These are phyloP conservation scores for Gelatoporia subvermispora DNA, from an alignment of 768 basidiomycete genomes.

Conservation along the genomic window DNA sequence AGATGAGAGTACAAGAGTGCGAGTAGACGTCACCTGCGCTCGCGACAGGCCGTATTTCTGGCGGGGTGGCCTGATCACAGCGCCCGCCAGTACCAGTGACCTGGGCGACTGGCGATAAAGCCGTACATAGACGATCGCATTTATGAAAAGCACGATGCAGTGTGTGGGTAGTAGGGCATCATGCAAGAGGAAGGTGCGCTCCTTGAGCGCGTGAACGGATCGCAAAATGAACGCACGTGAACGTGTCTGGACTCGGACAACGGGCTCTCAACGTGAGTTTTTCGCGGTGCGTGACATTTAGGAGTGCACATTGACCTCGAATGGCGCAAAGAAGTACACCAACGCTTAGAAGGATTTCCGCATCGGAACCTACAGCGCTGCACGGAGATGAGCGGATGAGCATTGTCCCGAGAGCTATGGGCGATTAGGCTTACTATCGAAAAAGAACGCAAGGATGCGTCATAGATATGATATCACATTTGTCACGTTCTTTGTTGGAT, in stretches of 20 bases:
- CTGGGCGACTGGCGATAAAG: slow-evolving; percentile 2
- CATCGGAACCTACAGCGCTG: neutral
- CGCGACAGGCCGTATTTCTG: slow-evolving; percentile 14
- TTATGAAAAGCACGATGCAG: slow-evolving; percentile 26
- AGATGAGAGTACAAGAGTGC: slow-evolving; percentile 2
- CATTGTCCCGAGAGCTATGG: neutral
- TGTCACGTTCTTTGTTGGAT: too few species aligned
- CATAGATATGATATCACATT: too few species aligned
- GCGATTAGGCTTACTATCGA: too few species aligned
- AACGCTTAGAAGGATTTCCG: neutral
- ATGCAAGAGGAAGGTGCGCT: slow-evolving; percentile 11
- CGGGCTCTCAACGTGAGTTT: neutral
- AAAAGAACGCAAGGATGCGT: too few species aligned
- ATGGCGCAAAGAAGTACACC: neutral
- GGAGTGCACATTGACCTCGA: neutral
- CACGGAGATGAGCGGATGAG: neutral
- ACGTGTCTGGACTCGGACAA: slow-evolving; percentile 1
- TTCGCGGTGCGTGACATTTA: neutral
- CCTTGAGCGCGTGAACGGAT: slow-evolving; percentile 6
- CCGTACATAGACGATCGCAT: slow-evolving; percentile 6
- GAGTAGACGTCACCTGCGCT: slow-evolving; percentile 6
- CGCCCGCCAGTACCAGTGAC: slow-evolving; percentile 8
- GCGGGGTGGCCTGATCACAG: slow-evolving; percentile 7
- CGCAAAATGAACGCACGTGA: slow-evolving; percentile 17
- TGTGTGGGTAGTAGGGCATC: slow-evolving; percentile 5